A percentile compares a stretch with the other conserved stretches of the same genome.
These are phyloP conservation scores for Purpureocillium takamizusanense DNA, from an alignment of 2,329 filamentous ascomycete species.

Conservation along the genomic window DNA sequence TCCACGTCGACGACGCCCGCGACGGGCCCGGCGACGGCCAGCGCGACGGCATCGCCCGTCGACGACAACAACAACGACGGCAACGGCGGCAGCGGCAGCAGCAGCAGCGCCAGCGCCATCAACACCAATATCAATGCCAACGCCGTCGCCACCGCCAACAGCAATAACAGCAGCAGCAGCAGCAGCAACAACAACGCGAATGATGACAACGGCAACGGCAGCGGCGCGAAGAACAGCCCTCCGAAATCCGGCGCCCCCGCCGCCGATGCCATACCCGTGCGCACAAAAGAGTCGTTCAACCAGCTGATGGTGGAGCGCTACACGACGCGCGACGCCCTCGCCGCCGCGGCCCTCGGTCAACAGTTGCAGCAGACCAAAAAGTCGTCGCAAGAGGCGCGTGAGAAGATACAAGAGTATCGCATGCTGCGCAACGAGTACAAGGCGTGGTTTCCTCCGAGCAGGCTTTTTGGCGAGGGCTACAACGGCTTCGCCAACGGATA, in stretches of 20 bases:
- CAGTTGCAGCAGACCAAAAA: slow-evolving; percentile 45
- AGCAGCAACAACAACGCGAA: too few relatives aligned
- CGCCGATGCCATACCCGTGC: slow-evolving; percentile 26
- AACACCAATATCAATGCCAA: too few relatives aligned
- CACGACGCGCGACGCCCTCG: slow-evolving; percentile 44
- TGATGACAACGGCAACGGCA: too few relatives aligned
- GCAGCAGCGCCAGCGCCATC: too few relatives aligned
- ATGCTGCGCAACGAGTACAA: slow-evolving; percentile 46
- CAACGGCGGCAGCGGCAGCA: neutral
- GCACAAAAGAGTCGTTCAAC: slow-evolving; percentile 48
- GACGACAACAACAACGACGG: slow-evolving; percentile 17
- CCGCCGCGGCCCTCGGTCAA: slow-evolving; percentile 41
- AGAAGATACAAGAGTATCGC: slow-evolving; percentile 63
- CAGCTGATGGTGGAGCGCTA: slow-evolving; percentile 45
- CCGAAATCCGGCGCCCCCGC: slow-evolving; percentile 7
- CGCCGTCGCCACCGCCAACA: neutral
- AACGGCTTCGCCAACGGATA: slow-evolving; percentile 80
- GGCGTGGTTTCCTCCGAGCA: slow-evolving; percentile 44
- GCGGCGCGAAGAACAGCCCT: too few relatives aligned
- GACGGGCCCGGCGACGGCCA: slow-evolving; percentile 20
- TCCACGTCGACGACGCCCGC: slow-evolving; percentile 24
- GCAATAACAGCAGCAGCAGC: too few relatives aligned
- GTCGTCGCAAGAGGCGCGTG: slow-evolving; percentile 52
- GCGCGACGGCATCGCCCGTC: slow-evolving; percentile 16
- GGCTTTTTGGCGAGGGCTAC: slow-evolving; percentile 67